Conservation (phyloP, 495 filamentous ascomycete genomes). For the Annulohypoxylon maeteangense region DNA sequence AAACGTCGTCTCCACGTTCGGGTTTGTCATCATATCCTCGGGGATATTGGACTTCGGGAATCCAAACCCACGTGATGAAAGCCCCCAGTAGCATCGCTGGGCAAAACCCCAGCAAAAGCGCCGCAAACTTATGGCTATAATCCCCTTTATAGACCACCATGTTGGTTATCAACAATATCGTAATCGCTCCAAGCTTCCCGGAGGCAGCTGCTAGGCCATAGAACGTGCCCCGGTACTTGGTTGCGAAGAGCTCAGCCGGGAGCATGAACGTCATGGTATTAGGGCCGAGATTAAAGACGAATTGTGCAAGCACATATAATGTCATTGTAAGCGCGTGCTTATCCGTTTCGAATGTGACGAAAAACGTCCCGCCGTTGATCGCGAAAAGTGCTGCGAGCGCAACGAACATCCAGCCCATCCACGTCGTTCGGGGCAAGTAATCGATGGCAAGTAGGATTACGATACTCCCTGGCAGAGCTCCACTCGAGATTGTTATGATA, state of each 20-base stretch:
- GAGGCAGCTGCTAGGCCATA: constrained; percentile 57
- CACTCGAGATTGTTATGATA: constrained; percentile 53
- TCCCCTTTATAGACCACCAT: constrained; percentile 24
- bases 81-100: constrained; percentile 49
- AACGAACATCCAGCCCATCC: constrained; percentile 53
- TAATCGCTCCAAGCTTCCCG: constrained; percentile 55
- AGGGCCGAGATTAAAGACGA: constrained; percentile 74
- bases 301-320: constrained; percentile 68
- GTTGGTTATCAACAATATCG: constrained; percentile 45
- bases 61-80: constrained; percentile 51
- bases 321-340: constrained; percentile 61
- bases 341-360: constrained; percentile 43
- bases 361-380: constrained; percentile 52
- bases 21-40: constrained; percentile 30
- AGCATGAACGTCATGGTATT: constrained; percentile 71
- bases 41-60: constrained; percentile 50
- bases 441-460: constrained; percentile 52
- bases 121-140: constrained; percentile 40
- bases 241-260: constrained; percentile 57
- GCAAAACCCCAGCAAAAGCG: constrained; percentile 46
- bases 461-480: constrained; percentile 52
- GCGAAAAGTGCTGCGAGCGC: constrained; percentile 53
- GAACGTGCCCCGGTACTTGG: constrained; percentile 52
- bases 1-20: constrained; percentile 19
- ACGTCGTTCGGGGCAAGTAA: constrained; percentile 50